Conservation (phyloP, 2,329 filamentous ascomycete genomes). For the Sordariomycetes sp. region DNA sequence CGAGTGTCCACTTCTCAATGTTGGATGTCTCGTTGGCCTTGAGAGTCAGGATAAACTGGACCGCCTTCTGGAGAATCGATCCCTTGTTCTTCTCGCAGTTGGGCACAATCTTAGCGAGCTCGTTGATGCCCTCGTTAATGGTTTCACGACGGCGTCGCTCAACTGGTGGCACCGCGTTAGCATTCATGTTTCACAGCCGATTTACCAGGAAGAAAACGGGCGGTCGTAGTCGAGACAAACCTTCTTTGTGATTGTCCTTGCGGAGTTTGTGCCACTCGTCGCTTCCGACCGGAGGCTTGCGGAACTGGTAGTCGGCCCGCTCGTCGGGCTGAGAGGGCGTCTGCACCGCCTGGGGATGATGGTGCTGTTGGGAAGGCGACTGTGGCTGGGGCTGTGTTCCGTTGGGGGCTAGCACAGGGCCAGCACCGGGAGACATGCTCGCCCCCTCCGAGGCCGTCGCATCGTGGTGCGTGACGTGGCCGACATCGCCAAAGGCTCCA, state of each 20-base stretch:
- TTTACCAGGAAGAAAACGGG: background rate
- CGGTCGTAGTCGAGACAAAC: constrained; percentile 36
- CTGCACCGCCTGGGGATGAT: background rate
- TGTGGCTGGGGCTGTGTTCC: constrained; percentile 6
- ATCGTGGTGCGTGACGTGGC: constrained; percentile 16
- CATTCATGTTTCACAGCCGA: background rate
- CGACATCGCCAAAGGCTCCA: constrained; percentile 1
- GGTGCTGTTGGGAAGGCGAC: constrained; percentile 6
- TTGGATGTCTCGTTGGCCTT: constrained; percentile 92
- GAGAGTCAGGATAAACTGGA: constrained; percentile 87
- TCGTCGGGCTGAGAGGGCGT: constrained; percentile 4
- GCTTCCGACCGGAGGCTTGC: constrained; percentile 85
- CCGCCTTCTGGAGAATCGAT: constrained; percentile 85
- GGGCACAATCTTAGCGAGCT: constrained; percentile 93
- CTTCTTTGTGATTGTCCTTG: constrained; percentile 98
- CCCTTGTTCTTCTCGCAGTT: constrained; percentile 99
- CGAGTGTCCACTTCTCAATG: constrained; percentile 86
- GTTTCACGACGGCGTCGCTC: constrained; percentile 94
- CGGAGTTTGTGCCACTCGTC: constrained; percentile 97
- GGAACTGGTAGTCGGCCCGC: constrained; percentile 18
- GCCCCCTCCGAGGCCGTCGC: constrained; percentile 22
- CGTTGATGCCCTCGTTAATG: constrained; percentile 98
- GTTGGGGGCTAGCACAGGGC: constrained; percentile 6
- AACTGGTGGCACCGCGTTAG: constrained; percentile 41
- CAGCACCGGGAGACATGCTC: constrained; percentile 13